Base-by-base conservation (phyloP, 2,329 filamentous ascomycete species). In the Saccharata proteae region DNA sequence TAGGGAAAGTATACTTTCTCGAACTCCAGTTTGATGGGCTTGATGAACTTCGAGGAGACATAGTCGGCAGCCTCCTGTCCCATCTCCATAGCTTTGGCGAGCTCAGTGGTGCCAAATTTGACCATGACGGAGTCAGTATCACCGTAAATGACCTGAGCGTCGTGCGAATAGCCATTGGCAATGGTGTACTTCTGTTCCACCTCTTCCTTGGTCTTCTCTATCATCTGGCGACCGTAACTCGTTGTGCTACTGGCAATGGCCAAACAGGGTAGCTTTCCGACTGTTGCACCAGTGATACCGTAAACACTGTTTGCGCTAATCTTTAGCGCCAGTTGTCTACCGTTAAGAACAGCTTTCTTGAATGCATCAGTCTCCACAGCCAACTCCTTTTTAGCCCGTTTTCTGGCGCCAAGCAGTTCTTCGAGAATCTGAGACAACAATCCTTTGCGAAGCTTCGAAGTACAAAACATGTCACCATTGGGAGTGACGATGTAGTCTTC, bases 81-180 rank as follows among this genome's bases (percentile, higher is more conserved):
- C 15, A 98, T 65, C 48, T 80, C 85, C 90, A 98, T 98, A 14
- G 85, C 80, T 41, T 90, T 82, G 5, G 73, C 69, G 12, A 98
- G 66, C 41, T 94, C 85, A 24, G 75, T 77, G 7, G 85, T 86
- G 25, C 90, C 90, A 44, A 98, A 98, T 51, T 94, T 96, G 39
- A 98, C 88, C 90, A 98, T 98, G 61, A 98, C 90, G 6, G 90
- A 98, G 68, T 98, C 90, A 2, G 90, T 98, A 57, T 98, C 90
- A 62, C 90, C 90, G 45, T 98, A 98, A 40, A 98, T 92, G 60
- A 98, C 90, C 51, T 94, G 77, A 0, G 90, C 90, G 54, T 98
- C 82, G 53, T 96, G 84, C 2, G 72, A 75, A 57, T 96, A 98
- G 12, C 90, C 90, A 47, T 98, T 96, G 29, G 82, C 82, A 35